These are phyloP conservation scores for Tetrahymena borealis DNA, from an alignment of 73 alveolate genomes.

Conservation along the genomic window DNA sequence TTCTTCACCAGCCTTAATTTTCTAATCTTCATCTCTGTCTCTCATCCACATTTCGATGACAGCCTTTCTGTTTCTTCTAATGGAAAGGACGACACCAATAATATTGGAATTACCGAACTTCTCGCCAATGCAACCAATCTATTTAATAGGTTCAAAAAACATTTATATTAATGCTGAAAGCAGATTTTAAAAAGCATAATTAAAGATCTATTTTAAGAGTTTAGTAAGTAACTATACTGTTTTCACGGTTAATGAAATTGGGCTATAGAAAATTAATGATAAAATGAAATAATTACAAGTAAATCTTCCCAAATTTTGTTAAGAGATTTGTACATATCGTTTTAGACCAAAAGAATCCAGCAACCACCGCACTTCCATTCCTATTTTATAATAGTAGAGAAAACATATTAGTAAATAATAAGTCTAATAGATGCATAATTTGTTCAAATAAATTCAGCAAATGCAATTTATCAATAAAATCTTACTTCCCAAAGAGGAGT, in stretches of 20 bases:
- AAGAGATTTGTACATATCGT: conserved; percentile 8
- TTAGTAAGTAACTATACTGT: too few species aligned
- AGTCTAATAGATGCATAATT: too few species aligned
- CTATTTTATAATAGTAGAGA: neutral
- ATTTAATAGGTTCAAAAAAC: neutral
- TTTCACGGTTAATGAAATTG: too few species aligned
- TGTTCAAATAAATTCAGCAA: too few species aligned
- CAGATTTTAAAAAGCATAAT: neutral
- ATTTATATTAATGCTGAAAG: neutral
- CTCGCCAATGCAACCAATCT: conserved; percentile 41
- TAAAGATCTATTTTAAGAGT: neutral
- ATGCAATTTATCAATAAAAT: too few species aligned
- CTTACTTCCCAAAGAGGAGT: conserved; percentile 41
- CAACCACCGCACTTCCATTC: conserved; percentile 38
- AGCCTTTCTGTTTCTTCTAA: conserved; percentile 32
- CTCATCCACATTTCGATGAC: conserved; percentile 32
- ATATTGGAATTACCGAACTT: conserved; percentile 31
- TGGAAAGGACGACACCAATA: conserved; percentile 38
- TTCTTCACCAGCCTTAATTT: conserved; percentile 34
- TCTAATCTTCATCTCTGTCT: conserved; percentile 28
- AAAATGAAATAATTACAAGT: neutral
- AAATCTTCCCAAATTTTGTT: conserved; percentile 45
- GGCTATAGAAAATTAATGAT: neutral
- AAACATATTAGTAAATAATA: neutral
- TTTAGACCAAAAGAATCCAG: conserved; percentile 40